phyloP scores from a whole-genome alignment of 1,284 basidiomycete species.

The Malassezia psittaci region DNA sequence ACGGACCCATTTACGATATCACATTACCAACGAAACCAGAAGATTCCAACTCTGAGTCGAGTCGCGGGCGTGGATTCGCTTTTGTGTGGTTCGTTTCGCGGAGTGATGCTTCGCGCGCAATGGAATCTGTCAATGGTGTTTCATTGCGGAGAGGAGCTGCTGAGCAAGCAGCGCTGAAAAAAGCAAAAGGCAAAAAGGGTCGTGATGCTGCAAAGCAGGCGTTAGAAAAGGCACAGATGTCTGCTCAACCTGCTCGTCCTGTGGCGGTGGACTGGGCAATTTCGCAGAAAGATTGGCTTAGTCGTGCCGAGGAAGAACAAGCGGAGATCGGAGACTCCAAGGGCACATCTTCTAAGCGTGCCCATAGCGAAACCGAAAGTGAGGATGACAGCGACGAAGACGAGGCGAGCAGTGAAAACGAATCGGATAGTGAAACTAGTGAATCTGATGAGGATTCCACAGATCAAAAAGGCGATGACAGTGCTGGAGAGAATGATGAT shows the following conservation, averaged over 20 bases:
- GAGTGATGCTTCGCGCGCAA: slow-evolving; percentile 73
- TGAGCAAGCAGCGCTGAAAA: slow-evolving; percentile 58
- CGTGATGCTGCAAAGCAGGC: slow-evolving; percentile 56
- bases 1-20: slow-evolving; percentile 76
- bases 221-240: slow-evolving; percentile 23
- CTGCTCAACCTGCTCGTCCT: slow-evolving; percentile 53
- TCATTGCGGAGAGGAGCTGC: slow-evolving; percentile 61
- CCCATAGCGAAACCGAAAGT: slow-evolving; percentile 26
- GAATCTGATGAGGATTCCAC: slow-evolving; percentile 7
- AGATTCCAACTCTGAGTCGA: slow-evolving; percentile 9
- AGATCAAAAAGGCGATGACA: slow-evolving; percentile 39
- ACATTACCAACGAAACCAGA: slow-evolving; percentile 56
- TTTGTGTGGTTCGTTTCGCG: slow-evolving; percentile 88
- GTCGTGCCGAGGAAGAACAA: slow-evolving; percentile 50
- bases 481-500: slow-evolving; percentile 50
- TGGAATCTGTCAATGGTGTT: slow-evolving; percentile 72
- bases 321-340: slow-evolving; percentile 16
- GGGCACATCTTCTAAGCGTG: not conserved
- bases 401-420: slow-evolving; percentile 17
- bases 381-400: slow-evolving; percentile 43
- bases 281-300: slow-evolving; percentile 83
- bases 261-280: slow-evolving; percentile 95
- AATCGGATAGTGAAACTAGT: slow-evolving; percentile 18
- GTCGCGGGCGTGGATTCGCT: slow-evolving; percentile 65
- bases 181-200: slow-evolving; percentile 57